phyloP scores from a whole-genome alignment of 441 rosid genomes.

The Francoa sonchifolia region DNA sequence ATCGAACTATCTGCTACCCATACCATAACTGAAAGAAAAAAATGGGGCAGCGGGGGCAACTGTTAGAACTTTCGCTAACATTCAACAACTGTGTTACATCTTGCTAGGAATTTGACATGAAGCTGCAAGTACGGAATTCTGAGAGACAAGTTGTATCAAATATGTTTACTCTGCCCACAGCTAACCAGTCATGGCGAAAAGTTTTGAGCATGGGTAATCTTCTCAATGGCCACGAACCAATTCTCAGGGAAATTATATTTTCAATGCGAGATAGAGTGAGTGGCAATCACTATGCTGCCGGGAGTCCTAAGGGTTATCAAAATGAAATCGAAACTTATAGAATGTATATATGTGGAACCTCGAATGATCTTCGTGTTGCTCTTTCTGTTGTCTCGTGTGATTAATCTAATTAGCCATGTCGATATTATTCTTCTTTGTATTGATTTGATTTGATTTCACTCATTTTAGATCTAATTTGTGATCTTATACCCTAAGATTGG shows the following conservation, averaged over 20 bases:
- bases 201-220: constrained; percentile 97
- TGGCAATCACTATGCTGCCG: constrained; percentile 44
- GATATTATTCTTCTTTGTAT: constrained; percentile 2
- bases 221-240: constrained; percentile 94
- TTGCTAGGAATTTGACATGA: constrained; percentile 49
- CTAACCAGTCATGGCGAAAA: constrained; percentile 91
- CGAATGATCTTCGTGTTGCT: constrained; percentile 90
- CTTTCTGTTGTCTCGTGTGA: constrained; percentile 83
- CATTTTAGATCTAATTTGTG: too few species aligned
- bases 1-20: too few species aligned
- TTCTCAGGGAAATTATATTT: constrained; percentile 67
- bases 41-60: not conserved
- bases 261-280: constrained; percentile 38
- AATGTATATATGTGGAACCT: constrained; percentile 84
- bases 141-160: constrained; percentile 59
- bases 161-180: constrained; percentile 59
- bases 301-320: constrained; percentile 18
- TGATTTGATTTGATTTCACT: not conserved
- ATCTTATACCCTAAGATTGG: too few species aligned
- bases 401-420: constrained; percentile 20
- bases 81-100: constrained; percentile 4
- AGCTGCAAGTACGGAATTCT: constrained; percentile 34
- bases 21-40: not conserved
- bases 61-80: not conserved
- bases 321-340: constrained; percentile 75